phyloP scores from a whole-genome alignment of 768 basidiomycete species.

The Collybia sp. region DNA sequence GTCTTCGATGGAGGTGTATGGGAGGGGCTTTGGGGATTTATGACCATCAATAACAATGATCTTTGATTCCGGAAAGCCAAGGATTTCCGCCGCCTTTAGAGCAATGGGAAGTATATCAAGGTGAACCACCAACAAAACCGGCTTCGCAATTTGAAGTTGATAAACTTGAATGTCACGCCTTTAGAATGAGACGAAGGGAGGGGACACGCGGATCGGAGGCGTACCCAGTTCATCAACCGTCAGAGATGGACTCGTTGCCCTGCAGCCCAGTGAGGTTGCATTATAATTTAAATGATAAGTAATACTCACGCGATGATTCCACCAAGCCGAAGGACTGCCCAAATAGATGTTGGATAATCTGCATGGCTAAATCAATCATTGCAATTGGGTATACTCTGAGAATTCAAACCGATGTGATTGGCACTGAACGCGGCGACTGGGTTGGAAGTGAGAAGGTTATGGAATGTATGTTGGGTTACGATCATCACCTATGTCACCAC shows the following conservation, averaged over 20 bases:
- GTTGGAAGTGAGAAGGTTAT: too few species aligned
- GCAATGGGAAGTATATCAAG: constrained; percentile 39
- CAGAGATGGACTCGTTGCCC: constrained; percentile 60
- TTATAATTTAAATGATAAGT: background rate
- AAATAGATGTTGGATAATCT: constrained; percentile 53
- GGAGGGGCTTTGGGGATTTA: background rate
- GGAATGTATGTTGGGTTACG: constrained; percentile 8
- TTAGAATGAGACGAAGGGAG: constrained; percentile 46
- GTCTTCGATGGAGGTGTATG: background rate
- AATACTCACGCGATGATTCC: constrained; percentile 49
- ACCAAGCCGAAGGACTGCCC: constrained; percentile 58
- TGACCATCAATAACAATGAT: constrained; percentile 32
- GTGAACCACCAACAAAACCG: constrained; percentile 45
- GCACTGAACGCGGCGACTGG: constrained; percentile 51
- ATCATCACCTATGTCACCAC: constrained; percentile 49
- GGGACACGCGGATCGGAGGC: constrained; percentile 36
- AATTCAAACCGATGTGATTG: constrained; percentile 44
- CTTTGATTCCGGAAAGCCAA: constrained; percentile 36
- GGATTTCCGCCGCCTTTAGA: constrained; percentile 33
- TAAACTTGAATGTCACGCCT: constrained; percentile 43
- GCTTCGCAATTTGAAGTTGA: constrained; percentile 45
- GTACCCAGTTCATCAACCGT: constrained; percentile 45
- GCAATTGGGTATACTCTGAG: background rate
- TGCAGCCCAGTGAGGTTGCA: constrained; percentile 19
- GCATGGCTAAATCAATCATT: background rate